phyloP scores from a whole-genome alignment of 345 rosid genomes.

The Eucalyptus globulus region DNA sequence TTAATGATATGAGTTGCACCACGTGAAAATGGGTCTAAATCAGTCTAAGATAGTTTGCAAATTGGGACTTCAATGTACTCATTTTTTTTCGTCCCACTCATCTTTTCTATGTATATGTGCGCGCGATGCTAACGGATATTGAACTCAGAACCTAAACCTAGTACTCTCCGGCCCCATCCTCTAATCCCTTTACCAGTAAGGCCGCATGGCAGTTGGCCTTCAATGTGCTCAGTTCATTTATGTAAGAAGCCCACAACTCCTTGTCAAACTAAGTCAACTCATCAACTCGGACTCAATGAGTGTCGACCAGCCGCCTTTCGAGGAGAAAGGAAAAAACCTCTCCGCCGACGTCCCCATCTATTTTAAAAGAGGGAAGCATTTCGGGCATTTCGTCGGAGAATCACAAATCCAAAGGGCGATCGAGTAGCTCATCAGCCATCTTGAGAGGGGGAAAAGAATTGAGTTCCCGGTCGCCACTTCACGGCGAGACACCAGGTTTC shows the following conservation, averaged over 20 bases:
- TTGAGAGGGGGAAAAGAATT: background rate
- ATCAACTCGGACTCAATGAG: background rate
- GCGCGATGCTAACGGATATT: too few species aligned
- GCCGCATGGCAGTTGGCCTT: accelerated
- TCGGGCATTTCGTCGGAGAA: background rate
- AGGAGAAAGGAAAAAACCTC: background rate
- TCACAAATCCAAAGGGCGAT: background rate
- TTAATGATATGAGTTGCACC: accelerated
- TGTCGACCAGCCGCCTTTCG: background rate
- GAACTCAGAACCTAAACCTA: too few species aligned
- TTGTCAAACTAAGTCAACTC: background rate
- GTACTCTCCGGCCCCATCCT: too few species aligned
- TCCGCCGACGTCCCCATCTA: accelerated
- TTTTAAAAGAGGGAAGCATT: background rate
- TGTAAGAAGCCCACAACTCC: background rate
- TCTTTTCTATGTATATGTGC: accelerated
- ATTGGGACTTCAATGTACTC: background rate
- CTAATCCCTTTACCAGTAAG: too few species aligned
- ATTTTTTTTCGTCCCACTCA: too few species aligned
- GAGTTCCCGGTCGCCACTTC: background rate
- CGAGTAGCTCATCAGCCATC: background rate
- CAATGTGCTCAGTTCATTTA: background rate
- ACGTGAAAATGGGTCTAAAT: accelerated
- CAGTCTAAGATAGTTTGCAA: accelerated
- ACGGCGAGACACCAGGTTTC: accelerated